Conservation (phyloP, 306 rosid genomes). For the Sphenostylis stenocarpa region DNA sequence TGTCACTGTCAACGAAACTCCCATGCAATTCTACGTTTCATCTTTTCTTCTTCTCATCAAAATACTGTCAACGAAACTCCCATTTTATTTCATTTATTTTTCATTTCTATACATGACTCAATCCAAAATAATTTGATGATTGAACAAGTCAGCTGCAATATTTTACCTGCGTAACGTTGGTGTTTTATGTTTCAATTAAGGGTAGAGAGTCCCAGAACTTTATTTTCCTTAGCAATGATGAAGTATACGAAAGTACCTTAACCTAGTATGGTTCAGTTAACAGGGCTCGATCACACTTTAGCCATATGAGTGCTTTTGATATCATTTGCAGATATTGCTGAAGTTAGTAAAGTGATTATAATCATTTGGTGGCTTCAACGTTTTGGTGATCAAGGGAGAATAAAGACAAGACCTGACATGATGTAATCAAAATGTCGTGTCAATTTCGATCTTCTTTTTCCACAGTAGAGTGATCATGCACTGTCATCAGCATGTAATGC, state of each 20-base stretch:
- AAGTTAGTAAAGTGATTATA: constrained; percentile 24
- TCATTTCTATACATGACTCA: too few relatives aligned
- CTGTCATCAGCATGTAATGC: constrained; percentile 36
- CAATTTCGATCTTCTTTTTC: constrained; percentile 35
- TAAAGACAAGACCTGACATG: constrained; percentile 21
- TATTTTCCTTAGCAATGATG: constrained; percentile 24
- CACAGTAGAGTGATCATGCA: constrained; percentile 30
- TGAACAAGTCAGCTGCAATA: constrained; percentile 32
- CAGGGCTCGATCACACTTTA: constrained; percentile 14
- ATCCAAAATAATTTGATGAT: too few relatives aligned
- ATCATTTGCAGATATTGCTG: constrained; percentile 24
- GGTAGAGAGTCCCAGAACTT: neutral
- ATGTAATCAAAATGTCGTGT: constrained; percentile 40
- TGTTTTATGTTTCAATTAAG: neutral
- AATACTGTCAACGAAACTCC: neutral
- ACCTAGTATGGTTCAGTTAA: neutral
- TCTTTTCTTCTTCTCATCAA: constrained; percentile 29
- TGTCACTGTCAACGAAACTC: constrained; percentile 63
- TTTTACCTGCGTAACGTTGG: constrained; percentile 16
- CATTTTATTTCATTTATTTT: neutral
- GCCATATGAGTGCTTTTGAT: constrained; percentile 9
- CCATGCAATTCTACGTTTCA: constrained; percentile 54
- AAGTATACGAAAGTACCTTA: constrained; percentile 10
- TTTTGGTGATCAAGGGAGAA: constrained; percentile 24
- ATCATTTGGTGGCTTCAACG: constrained; percentile 35